phyloP scores from a whole-genome alignment of 768 basidiomycete species.

The Paxillus ammoniavirescens region DNA sequence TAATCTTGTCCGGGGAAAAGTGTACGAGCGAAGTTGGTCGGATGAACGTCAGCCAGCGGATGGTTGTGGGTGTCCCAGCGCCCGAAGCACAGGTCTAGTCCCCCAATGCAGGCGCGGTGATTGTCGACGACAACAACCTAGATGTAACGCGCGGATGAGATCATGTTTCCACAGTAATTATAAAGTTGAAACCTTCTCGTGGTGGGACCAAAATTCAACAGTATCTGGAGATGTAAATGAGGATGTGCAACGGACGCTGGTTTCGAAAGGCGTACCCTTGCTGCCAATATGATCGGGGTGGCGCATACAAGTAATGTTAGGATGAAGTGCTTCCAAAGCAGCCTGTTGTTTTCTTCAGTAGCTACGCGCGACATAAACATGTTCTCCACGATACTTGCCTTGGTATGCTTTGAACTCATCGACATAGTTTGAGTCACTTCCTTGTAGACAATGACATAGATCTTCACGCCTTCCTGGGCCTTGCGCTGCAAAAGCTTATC shows the following conservation, averaged over 20 bases:
- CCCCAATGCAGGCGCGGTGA: conserved; percentile 83
- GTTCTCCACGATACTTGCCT: conserved; percentile 35
- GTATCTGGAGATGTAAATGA: conserved; percentile 44
- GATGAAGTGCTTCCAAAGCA: conserved; percentile 77
- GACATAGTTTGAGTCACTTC: conserved; percentile 93
- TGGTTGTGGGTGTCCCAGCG: conserved; percentile 94
- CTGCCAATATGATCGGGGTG: conserved; percentile 89
- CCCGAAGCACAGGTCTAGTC: conserved; percentile 94
- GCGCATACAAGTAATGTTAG: conserved; percentile 85
- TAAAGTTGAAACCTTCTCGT: conserved; percentile 60
- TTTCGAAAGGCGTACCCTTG: conserved; percentile 44
- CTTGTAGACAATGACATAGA: conserved; percentile 94
- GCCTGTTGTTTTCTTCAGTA: conserved; percentile 39
- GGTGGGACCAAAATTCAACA: conserved; percentile 89
- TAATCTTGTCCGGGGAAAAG: conserved; percentile 95
- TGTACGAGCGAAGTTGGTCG: conserved; percentile 75
- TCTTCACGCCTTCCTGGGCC: conserved; percentile 87
- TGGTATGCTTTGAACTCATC: conserved; percentile 86
- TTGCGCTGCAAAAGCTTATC: conserved; percentile 84
- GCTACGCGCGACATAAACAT: neutral
- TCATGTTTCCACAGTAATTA: neutral
- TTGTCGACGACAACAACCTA: conserved; percentile 84
- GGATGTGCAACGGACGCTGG: neutral
- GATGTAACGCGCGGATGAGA: neutral
- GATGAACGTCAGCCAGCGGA: conserved; percentile 90